These are phyloP conservation scores for Aureobasidium sp. DNA, from an alignment of 2,329 filamentous ascomycete genomes.

Conservation along the genomic window DNA sequence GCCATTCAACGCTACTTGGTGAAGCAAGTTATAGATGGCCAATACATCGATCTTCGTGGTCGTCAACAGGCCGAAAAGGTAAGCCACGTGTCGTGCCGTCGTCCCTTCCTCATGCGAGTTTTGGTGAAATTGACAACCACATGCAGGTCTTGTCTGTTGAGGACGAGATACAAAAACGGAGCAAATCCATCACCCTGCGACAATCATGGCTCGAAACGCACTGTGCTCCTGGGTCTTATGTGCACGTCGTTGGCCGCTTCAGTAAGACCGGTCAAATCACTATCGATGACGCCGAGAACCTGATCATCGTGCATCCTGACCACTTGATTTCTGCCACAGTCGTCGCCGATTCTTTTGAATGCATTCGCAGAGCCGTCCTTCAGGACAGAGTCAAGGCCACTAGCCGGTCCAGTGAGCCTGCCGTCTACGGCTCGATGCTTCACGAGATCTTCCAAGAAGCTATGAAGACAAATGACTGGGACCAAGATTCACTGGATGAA, in stretches of 20 bases:
- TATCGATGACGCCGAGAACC: slow-evolving; percentile 71
- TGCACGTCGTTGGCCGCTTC: slow-evolving; percentile 81
- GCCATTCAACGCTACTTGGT: slow-evolving; percentile 83
- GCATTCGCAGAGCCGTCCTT: slow-evolving; percentile 80
- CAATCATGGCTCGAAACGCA: slow-evolving; percentile 82
- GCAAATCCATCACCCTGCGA: slow-evolving; percentile 64
- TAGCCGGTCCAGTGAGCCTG: slow-evolving; percentile 65
- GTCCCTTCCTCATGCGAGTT: neutral
- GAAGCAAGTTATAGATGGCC: slow-evolving; percentile 60
- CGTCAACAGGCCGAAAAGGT: slow-evolving; percentile 29
- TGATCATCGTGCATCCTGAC: slow-evolving; percentile 88
- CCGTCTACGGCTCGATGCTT: slow-evolving; percentile 87
- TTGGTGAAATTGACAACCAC: slow-evolving; percentile 18
- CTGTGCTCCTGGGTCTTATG: slow-evolving; percentile 63
- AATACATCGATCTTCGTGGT: slow-evolving; percentile 57
- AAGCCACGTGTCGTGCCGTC: neutral
- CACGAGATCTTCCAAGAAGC: slow-evolving; percentile 95
- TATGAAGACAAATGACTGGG: slow-evolving; percentile 75
- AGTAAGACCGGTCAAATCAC: slow-evolving; percentile 62
- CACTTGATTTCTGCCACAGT: slow-evolving; percentile 92
- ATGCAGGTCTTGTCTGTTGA: slow-evolving; percentile 69
- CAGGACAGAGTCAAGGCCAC: slow-evolving; percentile 93
- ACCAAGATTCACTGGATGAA: slow-evolving; percentile 53
- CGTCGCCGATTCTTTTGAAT: slow-evolving; percentile 89
- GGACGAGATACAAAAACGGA: slow-evolving; percentile 59